Evolutionary conservation across 257 asterid genomes (phyloP).

Genomic region (Craterostigma plantagineum): DNA sequence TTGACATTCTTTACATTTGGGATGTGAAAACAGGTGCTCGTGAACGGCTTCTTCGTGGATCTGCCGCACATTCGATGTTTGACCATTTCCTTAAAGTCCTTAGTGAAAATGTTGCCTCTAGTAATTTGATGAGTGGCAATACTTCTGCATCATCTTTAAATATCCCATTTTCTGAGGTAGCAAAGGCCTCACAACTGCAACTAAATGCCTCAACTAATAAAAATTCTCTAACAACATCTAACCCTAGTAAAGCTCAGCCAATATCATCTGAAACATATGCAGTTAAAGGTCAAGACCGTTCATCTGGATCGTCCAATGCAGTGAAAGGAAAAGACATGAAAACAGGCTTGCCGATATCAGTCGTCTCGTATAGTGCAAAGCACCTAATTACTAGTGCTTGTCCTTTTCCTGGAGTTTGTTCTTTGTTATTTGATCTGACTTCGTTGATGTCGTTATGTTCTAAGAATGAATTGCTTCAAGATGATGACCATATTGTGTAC

Average conservation of each 20-base stretch:
- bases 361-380: constrained; percentile 29
- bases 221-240: constrained; percentile 15
- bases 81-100: constrained; percentile 52
- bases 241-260: constrained; percentile 12
- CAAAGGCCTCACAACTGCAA: constrained; percentile 26
- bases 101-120: constrained; percentile 22
- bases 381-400: constrained; percentile 67
- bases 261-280: background rate
- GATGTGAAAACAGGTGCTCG: constrained; percentile 95
- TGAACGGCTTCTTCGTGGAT: constrained; percentile 83
- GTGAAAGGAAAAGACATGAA: constrained; percentile 18
- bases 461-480: constrained; percentile 21
- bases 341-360: constrained; percentile 14
- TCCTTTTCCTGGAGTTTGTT: constrained; percentile 80
- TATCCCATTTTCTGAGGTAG: constrained; percentile 39
- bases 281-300: background rate
- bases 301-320: constrained; percentile 14
- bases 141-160: constrained; percentile 71
- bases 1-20: constrained; percentile 80
- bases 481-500: constrained; percentile 15
- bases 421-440: constrained; percentile 66
- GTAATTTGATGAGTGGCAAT: constrained; percentile 30
- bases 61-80: constrained; percentile 90
- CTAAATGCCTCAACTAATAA: constrained; percentile 21
- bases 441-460: constrained; percentile 64